A percentile compares a stretch with the other conserved stretches of the same genome.
phyloP scores from a whole-genome alignment of 345 rosid genomes.

The Pistacia integerrima region DNA sequence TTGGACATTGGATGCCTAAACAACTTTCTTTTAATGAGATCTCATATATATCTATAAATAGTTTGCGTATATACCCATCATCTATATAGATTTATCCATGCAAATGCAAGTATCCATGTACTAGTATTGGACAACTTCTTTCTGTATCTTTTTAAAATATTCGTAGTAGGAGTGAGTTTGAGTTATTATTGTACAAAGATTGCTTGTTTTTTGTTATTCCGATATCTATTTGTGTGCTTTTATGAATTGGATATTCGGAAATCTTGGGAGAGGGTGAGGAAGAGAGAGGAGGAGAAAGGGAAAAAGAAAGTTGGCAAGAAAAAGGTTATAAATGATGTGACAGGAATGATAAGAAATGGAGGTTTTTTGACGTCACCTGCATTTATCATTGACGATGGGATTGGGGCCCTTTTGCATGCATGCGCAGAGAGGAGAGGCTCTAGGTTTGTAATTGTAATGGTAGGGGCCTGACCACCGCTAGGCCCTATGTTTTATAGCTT shows the following conservation, averaged over 20 bases:
- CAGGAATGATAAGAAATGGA: constrained; percentile 18
- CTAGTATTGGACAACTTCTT: neutral
- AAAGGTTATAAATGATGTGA: constrained; percentile 19
- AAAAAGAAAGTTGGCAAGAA: neutral
- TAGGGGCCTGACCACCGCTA: neutral
- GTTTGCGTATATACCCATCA: neutral
- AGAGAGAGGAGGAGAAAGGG: neutral
- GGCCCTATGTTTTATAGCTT: neutral
- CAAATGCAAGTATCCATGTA: neutral
- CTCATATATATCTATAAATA: constrained; percentile 3
- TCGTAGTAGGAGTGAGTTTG: too few species aligned
- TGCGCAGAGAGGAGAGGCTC: constrained; percentile 1
- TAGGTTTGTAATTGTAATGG: neutral
- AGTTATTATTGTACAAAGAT: neutral
- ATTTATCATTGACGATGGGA: constrained; percentile 25
- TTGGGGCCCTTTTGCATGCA: constrained; percentile 25
- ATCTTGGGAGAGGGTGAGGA: neutral
- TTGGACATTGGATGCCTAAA: constrained; percentile 48
- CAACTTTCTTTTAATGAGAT: neutral
- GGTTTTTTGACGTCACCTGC: constrained; percentile 25
- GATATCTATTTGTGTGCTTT: neutral
- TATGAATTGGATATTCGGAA: constrained; percentile 13
- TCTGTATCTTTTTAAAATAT: too few species aligned
- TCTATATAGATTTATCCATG: neutral
- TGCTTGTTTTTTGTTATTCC: neutral